Conservation (phyloP, 768 basidiomycete genomes). For the Mycena latifolia region DNA sequence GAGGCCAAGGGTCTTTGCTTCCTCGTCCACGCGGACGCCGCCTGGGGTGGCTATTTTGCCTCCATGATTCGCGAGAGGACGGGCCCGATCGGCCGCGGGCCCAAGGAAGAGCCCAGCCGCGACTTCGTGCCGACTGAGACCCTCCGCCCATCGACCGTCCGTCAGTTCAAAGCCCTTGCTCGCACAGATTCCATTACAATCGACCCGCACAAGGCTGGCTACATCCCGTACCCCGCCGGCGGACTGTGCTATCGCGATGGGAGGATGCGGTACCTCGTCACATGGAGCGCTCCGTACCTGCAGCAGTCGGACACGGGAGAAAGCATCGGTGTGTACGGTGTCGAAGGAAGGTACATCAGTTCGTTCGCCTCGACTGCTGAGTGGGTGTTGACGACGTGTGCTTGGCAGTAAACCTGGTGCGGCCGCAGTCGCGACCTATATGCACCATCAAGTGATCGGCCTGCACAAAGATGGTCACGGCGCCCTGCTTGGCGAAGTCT, state of each 20-base stretch:
- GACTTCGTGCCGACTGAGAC: constrained; percentile 44
- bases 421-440: constrained; percentile 50
- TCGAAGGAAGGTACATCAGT: constrained; percentile 54
- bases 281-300: constrained; percentile 51
- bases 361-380: constrained; percentile 11
- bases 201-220: constrained; percentile 58
- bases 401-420: constrained; percentile 60
- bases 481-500: constrained; percentile 54
- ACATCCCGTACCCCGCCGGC: constrained; percentile 59
- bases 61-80: constrained; percentile 43
- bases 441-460: constrained; percentile 55
- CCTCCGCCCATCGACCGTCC: constrained; percentile 43
- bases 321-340: constrained; percentile 58
- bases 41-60: constrained; percentile 62
- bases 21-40: constrained; percentile 59
- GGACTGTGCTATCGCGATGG: constrained; percentile 55
- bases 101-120: constrained; percentile 19
- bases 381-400: constrained; percentile 40
- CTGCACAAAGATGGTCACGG: constrained; percentile 55
- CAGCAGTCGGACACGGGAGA: constrained; percentile 40
- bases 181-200: constrained; percentile 53
- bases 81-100: constrained; percentile 15
- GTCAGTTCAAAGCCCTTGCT: constrained; percentile 43
- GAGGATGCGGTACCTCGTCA: constrained; percentile 51
- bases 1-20: constrained; percentile 52